Conservation (phyloP, 805 yeast species). For the Candida endomychidarum region DNA sequence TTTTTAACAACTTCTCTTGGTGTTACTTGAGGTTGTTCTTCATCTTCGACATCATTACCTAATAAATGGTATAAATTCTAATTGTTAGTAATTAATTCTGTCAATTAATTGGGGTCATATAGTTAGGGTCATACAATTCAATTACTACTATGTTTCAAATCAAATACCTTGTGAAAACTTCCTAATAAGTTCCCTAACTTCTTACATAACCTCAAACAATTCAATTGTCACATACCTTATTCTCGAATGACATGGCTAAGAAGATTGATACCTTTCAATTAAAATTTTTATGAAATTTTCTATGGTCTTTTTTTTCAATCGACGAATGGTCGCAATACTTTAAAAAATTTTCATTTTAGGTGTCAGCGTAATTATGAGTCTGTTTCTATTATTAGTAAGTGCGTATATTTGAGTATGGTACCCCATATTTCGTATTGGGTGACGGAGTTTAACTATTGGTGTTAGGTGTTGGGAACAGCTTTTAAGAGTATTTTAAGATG, state of each 20-base stretch:
- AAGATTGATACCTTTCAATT: conserved; percentile 4
- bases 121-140: too few species aligned
- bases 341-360: conserved; percentile 9
- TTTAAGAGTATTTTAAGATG: too few species aligned
- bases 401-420: conserved; percentile 3
- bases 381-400: background rate
- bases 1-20: conserved; percentile 81
- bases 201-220: background rate
- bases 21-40: conserved; percentile 48
- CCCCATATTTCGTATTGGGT: conserved; percentile 10
- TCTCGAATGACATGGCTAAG: conserved; percentile 42
- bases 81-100: conserved; percentile 16
- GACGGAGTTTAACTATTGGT: too few species aligned
- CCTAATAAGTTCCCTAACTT: too few species aligned
- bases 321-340: conserved; percentile 12
- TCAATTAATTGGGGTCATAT: background rate
- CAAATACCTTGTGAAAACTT: too few species aligned
- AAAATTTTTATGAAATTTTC: conserved; percentile 5
- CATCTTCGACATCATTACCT: conserved; percentile 89
- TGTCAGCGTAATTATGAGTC: conserved; percentile 6
- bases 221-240: conserved; percentile 40
- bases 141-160: too few species aligned
- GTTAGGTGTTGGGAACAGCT: too few species aligned
- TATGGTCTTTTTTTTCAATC: conserved; percentile 5
- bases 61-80: conserved; percentile 80